Conservation (phyloP, 148 eudicot species). For the Chenopodium suecicum region DNA sequence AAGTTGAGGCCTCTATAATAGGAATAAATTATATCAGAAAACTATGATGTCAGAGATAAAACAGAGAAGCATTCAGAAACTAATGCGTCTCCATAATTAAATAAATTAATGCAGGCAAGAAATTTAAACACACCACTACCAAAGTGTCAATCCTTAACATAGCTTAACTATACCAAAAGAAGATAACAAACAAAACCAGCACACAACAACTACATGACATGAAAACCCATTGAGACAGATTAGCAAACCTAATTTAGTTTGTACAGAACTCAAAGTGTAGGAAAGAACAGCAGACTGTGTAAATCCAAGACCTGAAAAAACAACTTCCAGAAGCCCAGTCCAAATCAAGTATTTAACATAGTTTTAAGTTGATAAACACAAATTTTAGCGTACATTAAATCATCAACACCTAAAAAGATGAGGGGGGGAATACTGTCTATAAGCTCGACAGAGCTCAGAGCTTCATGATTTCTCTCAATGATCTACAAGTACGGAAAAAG, state of each 20-base stretch:
- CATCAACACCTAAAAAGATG: background rate
- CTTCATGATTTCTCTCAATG: no score
- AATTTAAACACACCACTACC: background rate
- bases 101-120: background rate
- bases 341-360: background rate
- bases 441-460: no score
- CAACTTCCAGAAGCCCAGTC: background rate
- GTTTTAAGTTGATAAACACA: background rate
- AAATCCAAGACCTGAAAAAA: background rate
- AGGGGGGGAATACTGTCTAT: no score
- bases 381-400: background rate
- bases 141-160: background rate
- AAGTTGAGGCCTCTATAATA: conserved; percentile 80
- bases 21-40: background rate
- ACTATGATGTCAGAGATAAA: conserved; percentile 3
- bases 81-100: background rate
- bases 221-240: background rate
- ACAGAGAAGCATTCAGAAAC: background rate
- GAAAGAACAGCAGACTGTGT: background rate
- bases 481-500: no score
- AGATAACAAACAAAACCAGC: background rate
- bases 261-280: background rate
- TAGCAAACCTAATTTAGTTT: background rate
- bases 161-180: background rate
- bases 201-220: background rate